Evolutionary conservation across 768 basidiomycete species (phyloP), one percentile per base, ranked within the genome.

Genomic region (Rhizopogon vesiculosus): DNA sequence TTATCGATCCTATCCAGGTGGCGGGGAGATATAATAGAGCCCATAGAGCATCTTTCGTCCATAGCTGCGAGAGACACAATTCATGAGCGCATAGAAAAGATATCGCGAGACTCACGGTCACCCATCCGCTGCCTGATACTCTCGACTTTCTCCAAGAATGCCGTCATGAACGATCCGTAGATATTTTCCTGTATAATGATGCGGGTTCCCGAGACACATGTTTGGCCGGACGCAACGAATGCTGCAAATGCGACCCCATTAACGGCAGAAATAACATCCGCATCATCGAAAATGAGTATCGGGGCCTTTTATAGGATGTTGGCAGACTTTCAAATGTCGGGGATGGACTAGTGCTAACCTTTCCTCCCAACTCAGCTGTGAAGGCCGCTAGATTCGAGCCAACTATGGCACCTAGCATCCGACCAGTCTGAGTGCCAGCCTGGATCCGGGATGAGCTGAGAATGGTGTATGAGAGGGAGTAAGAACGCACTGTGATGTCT

Each of bases 121-220:
- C 91, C 90, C 82, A 93, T 93, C 50, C 87, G 70, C n/a, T 64
- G 66, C 29, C 76, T 79, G 61, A 93, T 87, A 57, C 75, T 77
- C 55, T 77, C 69, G 1, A 82, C 76, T 64, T 93, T 93, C 52
- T 76, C 69, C 10, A 89, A 62, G 66, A 92, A 85, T 16, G 64
- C 65, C 7, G 67, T 62, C 74, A 91, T 76, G 69, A 93, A 93
- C 3, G 70, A 68, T 44, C 89, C 80, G 59, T 90, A 91, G 45
- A 93, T 77, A 8, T 69, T 66, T 42, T 83, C 80, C 55, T 93
- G 90, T 7, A 93, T 71, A 5, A 93, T 75, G 18, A 93, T 74
- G n/a, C 91, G 81, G 12, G 90, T 85, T n/a, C 90, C 91, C 2
- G 91, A 93, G n/a, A 93, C 87, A 56, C 91, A 93, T 8, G 91